Conservation (phyloP, 1,284 basidiomycete genomes). For the Ustilago trichophora region DNA sequence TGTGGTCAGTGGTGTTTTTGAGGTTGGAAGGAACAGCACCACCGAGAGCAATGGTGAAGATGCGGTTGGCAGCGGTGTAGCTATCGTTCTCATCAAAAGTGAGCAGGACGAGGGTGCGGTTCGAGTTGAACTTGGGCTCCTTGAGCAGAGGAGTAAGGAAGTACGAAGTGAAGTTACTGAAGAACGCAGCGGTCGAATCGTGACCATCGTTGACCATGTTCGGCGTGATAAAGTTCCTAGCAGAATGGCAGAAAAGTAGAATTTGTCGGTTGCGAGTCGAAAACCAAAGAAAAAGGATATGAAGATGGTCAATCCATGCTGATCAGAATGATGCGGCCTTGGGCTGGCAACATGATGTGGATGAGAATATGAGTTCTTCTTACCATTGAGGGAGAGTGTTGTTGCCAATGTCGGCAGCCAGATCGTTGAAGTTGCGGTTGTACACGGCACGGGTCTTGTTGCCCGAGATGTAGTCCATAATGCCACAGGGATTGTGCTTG, state of each 20-base stretch:
- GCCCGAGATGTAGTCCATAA: slow-evolving; percentile 70
- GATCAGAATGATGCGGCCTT: no score
- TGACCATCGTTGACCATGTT: slow-evolving; percentile 73
- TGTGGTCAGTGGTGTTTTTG: slow-evolving; percentile 44
- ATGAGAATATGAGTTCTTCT: neutral
- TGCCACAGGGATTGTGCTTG: slow-evolving; percentile 71
- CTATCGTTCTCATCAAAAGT: slow-evolving; percentile 74
- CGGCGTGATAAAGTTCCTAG: slow-evolving; percentile 74
- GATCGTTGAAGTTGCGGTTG: slow-evolving; percentile 75
- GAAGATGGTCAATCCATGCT: no score
- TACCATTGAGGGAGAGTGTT: slow-evolving; percentile 71
- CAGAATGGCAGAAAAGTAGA: no score
- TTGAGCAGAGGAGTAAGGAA: slow-evolving; percentile 73
- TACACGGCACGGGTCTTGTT: slow-evolving; percentile 67
- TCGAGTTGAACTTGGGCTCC: slow-evolving; percentile 70
- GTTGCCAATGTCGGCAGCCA: slow-evolving; percentile 69
- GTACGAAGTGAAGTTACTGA: slow-evolving; percentile 70
- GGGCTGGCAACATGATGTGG: no score
- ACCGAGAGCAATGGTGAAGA: slow-evolving; percentile 54
- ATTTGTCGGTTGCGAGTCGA: no score
- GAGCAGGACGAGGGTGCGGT: slow-evolving; percentile 72
- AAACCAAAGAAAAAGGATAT: no score
- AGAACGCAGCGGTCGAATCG: slow-evolving; percentile 72
- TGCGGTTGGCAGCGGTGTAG: slow-evolving; percentile 63
- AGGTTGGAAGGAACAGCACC: slow-evolving; percentile 40